A percentile compares a stretch with the other conserved stretches of the same genome.
Conservation (phyloP, 2,329 filamentous ascomycete species). For the Rachicladosporium sp. region DNA sequence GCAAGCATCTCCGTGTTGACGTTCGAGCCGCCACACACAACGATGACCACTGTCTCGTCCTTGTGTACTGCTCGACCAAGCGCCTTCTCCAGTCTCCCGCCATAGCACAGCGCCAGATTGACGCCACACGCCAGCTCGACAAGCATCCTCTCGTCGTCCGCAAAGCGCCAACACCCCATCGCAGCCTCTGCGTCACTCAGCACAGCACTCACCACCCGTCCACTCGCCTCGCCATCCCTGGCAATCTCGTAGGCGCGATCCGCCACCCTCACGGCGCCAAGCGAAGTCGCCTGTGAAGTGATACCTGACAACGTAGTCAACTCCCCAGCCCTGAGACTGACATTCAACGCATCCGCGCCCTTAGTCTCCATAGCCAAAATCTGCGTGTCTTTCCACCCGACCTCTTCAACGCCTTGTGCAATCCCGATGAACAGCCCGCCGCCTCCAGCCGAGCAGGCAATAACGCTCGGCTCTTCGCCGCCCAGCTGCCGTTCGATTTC, state of each 20-base stretch:
- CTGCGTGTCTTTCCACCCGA: slow-evolving; percentile 23
- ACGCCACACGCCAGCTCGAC: slow-evolving; percentile 82
- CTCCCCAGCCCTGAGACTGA: slow-evolving; percentile 43
- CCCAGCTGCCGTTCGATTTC: slow-evolving; percentile 32
- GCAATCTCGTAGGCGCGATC: slow-evolving; percentile 55
- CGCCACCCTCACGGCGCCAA: slow-evolving; percentile 61
- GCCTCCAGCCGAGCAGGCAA: slow-evolving; percentile 70
- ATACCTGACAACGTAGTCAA: slow-evolving; percentile 55
- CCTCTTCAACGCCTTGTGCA: slow-evolving; percentile 51
- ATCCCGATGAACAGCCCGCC: slow-evolving; percentile 73
- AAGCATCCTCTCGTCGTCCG: slow-evolving; percentile 68
- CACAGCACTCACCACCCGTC: slow-evolving; percentile 48
- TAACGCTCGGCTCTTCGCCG: slow-evolving; percentile 43
- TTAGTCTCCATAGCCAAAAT: slow-evolving; percentile 65
- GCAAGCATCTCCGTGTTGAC: slow-evolving; percentile 39
- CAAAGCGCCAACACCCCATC: slow-evolving; percentile 60
- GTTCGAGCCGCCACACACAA: slow-evolving; percentile 63
- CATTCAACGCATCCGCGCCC: slow-evolving; percentile 58
- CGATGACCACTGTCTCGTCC: slow-evolving; percentile 62
- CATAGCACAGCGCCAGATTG: slow-evolving; percentile 57
- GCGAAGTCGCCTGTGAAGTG: slow-evolving; percentile 60
- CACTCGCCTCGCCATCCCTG: slow-evolving; percentile 20
- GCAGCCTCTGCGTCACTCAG: slow-evolving; percentile 68
- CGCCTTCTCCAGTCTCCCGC: slow-evolving; percentile 45
- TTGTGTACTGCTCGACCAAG: slow-evolving; percentile 50